Base-by-base conservation (phyloP, 495 filamentous ascomycete genomes). In the Filosporella fistucella region DNA sequence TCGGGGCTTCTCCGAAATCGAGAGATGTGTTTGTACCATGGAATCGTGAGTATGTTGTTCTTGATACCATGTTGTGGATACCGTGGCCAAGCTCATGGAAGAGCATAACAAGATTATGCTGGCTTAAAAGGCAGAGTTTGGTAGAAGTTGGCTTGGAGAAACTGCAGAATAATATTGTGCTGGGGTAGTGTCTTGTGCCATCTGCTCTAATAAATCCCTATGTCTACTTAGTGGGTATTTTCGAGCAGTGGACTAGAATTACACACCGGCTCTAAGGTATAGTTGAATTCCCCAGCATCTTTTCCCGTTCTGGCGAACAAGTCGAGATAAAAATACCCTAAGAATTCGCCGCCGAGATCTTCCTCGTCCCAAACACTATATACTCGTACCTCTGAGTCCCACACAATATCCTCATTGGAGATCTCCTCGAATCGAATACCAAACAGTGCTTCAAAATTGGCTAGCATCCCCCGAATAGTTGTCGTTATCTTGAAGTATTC, bases 401-500 rank as follows among this genome's bases (percentile, higher is more conserved):
- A 86, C 45, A 83, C 72, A 49, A 86, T 81, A 51, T 86, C 81
- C 25, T 67, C 64, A 12, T 76, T 80, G 14, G 66, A 65, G 47
- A 87, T 73, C 65, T 89, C 81, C 17, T 87, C 76, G 56, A 90
- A 89, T 16, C 74, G 76, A 13, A 89, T 64, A 16, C 86, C 86
- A 52, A 90, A 86, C 0, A 89, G 70, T 54, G 83, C 67, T 59
- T 88, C 83, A 52, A 89, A 89, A 54, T 87, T 87, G 59, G 79
- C 75, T 49, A 90, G 71, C 83, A 89, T 89, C 40, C 81, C 82
- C 23, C 74, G 62, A 49, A 88, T 84, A 8, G 82, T 86, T 3
- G 78, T 78, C 50, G 74, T 68, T 26, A 90, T 67, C 9, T 86
- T 85, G 64, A 90, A 89, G 60, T 85, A 89, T 60, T 89, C 86